A percentile compares a stretch with the other conserved stretches of the same genome.
phyloP scores from a whole-genome alignment of 2,329 filamentous ascomycete genomes.

The Colletotrichum sp. region DNA sequence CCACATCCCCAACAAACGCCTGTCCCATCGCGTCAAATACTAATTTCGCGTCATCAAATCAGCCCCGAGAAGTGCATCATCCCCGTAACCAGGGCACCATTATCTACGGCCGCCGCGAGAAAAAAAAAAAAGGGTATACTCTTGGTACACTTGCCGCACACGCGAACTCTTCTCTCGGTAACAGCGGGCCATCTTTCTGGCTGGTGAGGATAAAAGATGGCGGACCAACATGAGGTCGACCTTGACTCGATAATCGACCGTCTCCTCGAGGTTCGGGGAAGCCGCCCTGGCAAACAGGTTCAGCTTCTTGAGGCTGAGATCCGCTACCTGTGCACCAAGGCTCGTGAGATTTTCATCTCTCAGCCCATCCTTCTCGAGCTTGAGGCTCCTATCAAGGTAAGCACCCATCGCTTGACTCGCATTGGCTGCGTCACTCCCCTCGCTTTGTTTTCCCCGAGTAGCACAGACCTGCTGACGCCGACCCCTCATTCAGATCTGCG shows the following conservation, averaged over 20 bases:
- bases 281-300: slow-evolving; percentile 97
- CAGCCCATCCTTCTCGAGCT: slow-evolving; percentile 97
- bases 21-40: not conserved
- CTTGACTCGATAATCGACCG: slow-evolving; percentile 99
- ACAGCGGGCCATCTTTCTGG: slow-evolving; percentile 46
- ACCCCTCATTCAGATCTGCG: slow-evolving; percentile 76
- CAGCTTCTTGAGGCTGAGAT: slow-evolving; percentile 97
- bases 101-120: slow-evolving; percentile 16
- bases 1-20: not conserved
- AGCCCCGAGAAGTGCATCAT: slow-evolving; percentile 26
- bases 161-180: slow-evolving; percentile 24
- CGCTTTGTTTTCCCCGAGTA: not conserved
- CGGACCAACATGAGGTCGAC: slow-evolving; percentile 85
- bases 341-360: slow-evolving; percentile 98
- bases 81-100: slow-evolving; percentile 18
- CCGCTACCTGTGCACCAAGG: slow-evolving; percentile 96
- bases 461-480: slow-evolving; percentile 21
- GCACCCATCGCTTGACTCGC: slow-evolving; percentile 25
- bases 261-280: slow-evolving; percentile 95
- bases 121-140: not conserved
- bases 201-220: slow-evolving; percentile 56
- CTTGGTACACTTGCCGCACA: slow-evolving; percentile 5
- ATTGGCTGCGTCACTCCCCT: not conserved
- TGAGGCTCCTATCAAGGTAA: slow-evolving; percentile 98
- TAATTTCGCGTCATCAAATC: not conserved